Conservation (phyloP, 768 basidiomycete species). For the Mycena filopes region DNA sequence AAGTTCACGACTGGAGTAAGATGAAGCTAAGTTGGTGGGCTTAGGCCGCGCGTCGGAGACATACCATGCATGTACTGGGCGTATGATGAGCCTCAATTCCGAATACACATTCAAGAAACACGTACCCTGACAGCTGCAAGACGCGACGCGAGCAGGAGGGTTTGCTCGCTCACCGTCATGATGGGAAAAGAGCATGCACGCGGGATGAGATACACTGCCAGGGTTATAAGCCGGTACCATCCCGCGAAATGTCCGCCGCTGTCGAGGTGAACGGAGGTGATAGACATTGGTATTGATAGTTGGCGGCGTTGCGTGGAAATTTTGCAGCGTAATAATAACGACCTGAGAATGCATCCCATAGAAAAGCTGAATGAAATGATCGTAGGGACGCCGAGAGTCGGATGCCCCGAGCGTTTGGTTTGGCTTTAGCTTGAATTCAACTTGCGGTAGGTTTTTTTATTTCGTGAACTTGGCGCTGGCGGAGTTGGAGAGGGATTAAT, state of each 20-base stretch:
- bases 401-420: too few species aligned
- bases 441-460: too few species aligned
- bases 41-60: not conserved
- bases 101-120: not conserved
- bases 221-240: conserved; percentile 18
- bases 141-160: conserved; percentile 15
- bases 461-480: too few species aligned
- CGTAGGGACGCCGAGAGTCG: too few species aligned
- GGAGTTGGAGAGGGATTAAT: too few species aligned
- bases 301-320: not conserved
- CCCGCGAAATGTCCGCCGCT: not conserved
- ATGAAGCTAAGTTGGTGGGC: not conserved
- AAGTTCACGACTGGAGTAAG: conserved; percentile 22
- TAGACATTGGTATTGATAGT: conserved; percentile 4
- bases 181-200: conserved; percentile 7
- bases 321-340: not conserved
- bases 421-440: too few species aligned
- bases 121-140: conserved; percentile 24
- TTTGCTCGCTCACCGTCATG: not conserved
- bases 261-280: not conserved
- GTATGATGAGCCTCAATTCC: not conserved
- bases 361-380: too few species aligned
- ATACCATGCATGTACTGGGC: conserved; percentile 30
- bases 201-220: not conserved
- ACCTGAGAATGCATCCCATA: not conserved